phyloP scores from a whole-genome alignment of 345 rosid genomes.

The Litchi chinensis region DNA sequence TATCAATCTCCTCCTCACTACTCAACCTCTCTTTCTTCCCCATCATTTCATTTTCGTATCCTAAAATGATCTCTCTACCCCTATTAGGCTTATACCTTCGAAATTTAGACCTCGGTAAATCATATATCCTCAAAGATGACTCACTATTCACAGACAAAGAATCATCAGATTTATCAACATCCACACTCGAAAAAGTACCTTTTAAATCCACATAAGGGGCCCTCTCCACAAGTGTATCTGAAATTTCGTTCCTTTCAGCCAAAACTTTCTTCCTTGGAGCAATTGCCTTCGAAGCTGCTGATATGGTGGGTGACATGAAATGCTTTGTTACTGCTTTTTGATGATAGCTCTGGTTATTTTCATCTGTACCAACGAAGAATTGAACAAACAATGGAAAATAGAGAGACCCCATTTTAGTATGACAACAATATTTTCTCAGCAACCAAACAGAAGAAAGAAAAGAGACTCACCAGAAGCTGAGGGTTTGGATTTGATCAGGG shows the following conservation, averaged over 20 bases:
- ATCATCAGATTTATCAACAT: constrained; percentile 2
- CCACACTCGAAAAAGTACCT: background rate
- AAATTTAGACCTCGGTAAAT: constrained; percentile 49
- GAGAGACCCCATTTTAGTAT: background rate
- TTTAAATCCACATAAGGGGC: constrained; percentile 15
- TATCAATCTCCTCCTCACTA: constrained; percentile 17
- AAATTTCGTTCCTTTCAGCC: constrained; percentile 39
- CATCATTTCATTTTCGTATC: constrained; percentile 23
- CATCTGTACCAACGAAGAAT: constrained; percentile 28
- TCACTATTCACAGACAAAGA: background rate
- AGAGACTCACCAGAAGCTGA: background rate
- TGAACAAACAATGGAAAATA: background rate
- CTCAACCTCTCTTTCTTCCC: constrained; percentile 11
- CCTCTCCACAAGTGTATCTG: constrained; percentile 19
- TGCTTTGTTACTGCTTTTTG: constrained; percentile 22
- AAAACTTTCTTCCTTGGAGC: constrained; percentile 40
- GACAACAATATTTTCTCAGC: background rate
- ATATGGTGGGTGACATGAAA: constrained; percentile 38
- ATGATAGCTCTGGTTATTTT: constrained; percentile 28
- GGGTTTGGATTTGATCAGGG: constrained; percentile 7
- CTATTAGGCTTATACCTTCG: constrained; percentile 42
- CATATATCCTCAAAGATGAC: constrained; percentile 30
- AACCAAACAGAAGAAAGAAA: constrained; percentile 3
- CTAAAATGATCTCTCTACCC: constrained; percentile 30
- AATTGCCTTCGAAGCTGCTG: constrained; percentile 37